These are phyloP conservation scores for Chlorella ohadii DNA, from an alignment of 139 green algal species.

Conservation along the genomic window DNA sequence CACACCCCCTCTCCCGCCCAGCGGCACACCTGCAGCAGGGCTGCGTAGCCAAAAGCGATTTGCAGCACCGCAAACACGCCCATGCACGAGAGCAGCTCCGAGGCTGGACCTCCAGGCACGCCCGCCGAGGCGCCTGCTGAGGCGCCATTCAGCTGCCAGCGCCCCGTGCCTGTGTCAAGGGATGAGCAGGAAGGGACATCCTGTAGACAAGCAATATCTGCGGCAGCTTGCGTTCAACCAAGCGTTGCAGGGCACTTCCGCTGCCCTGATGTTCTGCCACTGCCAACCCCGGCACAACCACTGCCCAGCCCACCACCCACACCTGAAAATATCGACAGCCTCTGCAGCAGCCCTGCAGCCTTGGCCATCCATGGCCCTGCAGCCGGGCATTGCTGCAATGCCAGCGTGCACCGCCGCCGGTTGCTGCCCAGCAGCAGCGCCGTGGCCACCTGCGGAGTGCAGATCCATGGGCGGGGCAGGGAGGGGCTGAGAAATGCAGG, in stretches of 20 bases:
- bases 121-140: neutral
- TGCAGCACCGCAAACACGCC: slow-evolving; percentile 1
- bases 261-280: neutral
- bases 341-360: neutral
- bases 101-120: neutral
- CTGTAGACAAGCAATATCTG: too few species aligned
- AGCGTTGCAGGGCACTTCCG: too few species aligned
- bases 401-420: neutral
- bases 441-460: neutral
- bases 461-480: neutral
- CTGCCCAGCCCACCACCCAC: neutral
- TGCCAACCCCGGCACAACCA: neutral
- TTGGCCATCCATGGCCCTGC: neutral
- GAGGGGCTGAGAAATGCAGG: neutral
- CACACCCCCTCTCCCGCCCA: too few species aligned
- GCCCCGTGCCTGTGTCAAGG: neutral
- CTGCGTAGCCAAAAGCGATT: slow-evolving; percentile 10
- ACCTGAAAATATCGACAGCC: slow-evolving; percentile 21
- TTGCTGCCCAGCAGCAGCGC: slow-evolving; percentile 11
- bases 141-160: neutral
- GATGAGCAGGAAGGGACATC: too few species aligned
- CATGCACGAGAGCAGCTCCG: slow-evolving; percentile 10
- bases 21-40: neutral
- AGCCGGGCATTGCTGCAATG: slow-evolving; percentile 15
- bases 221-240: too few species aligned